Base-by-base conservation (phyloP, 371 early-diverging fungal genomes). In the Blakeslea trispora region DNA sequence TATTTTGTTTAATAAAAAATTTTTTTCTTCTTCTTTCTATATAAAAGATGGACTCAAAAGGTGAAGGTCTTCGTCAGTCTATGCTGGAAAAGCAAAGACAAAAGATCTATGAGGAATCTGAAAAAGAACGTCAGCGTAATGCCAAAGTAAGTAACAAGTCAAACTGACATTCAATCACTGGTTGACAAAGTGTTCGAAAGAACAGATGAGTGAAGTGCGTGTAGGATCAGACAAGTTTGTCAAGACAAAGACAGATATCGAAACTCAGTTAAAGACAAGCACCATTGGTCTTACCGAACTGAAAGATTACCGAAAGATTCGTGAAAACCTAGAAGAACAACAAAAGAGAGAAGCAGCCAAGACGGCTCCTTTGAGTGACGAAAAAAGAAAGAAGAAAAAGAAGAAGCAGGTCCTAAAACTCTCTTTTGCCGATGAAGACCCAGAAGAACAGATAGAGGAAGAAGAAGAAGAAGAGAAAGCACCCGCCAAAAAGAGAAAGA, bases 231-330 rank as follows among this genome's bases (percentile, higher is more conserved):
- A 90, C 67, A 91, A 91, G 68, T 95, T 94, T 61, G 91, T 93
- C 3, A 65, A 87, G 6, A 88, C 93, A 44, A 80, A 83, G 31
- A 88, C 83, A 44, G 83, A 82, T 57, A 86, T 90, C 11, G 96
- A 97, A 57, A 81, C 83, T 37, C 88, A 89, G 44, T 83, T 97
- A 45, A 95, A 93, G 65, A 83, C 81, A 39, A 87, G 89, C 53
- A 95, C 97, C 2, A 82, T 95, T 45, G 97, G 97, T 50, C 75
- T 97, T 32, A 95, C 95, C 1, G 79, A 88, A 57, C 77, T 95
- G 18, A 89, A 90, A 54, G 96, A 97, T 54, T 97, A 95, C 65
- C 84, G 91, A 57, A 86, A 91, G 57, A 95, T 92, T 62, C 75
- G 89, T 45, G 85, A 86, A 58, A 86, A 86, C 47, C 71, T 94